A percentile compares a stretch with the other conserved stretches of the same genome.
Evolutionary conservation across 345 rosid genomes (phyloP).

Genomic region (Populus pruinosa): DNA sequence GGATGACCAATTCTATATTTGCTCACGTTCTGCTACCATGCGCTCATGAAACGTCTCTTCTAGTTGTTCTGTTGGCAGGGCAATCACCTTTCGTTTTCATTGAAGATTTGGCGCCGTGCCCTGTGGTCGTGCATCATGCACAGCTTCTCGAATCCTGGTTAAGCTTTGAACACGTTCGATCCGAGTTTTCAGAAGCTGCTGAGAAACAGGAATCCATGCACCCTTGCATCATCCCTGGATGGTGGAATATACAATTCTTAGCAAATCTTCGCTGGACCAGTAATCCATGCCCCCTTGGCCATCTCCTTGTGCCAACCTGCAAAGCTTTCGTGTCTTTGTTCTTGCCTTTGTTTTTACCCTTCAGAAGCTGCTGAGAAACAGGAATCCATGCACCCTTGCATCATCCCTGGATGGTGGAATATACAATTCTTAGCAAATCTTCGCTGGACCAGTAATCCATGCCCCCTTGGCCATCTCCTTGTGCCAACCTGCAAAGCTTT

Average conservation of each 20-base stretch:
- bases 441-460: not conserved
- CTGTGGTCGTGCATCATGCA: not conserved
- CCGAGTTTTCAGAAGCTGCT: no score
- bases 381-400: no score
- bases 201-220: no score
- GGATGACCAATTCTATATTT: not conserved
- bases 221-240: no score
- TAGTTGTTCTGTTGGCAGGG: no score
- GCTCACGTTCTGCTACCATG: not conserved
- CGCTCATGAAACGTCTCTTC: no score
- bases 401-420: no score
- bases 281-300: not conserved
- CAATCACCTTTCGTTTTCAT: no score
- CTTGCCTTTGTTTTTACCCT: no score
- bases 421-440: not conserved
- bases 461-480: not conserved
- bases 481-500: not conserved
- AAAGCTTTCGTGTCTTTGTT: not conserved
- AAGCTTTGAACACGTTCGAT: no score
- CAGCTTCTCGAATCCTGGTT: not conserved
- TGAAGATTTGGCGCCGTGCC: not conserved
- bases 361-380: no score
- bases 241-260: no score
- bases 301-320: not conserved
- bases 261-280: not conserved